These are phyloP conservation scores for Heliamphora pulchella DNA, from an alignment of 179 eudicot genomes.

Conservation along the genomic window DNA sequence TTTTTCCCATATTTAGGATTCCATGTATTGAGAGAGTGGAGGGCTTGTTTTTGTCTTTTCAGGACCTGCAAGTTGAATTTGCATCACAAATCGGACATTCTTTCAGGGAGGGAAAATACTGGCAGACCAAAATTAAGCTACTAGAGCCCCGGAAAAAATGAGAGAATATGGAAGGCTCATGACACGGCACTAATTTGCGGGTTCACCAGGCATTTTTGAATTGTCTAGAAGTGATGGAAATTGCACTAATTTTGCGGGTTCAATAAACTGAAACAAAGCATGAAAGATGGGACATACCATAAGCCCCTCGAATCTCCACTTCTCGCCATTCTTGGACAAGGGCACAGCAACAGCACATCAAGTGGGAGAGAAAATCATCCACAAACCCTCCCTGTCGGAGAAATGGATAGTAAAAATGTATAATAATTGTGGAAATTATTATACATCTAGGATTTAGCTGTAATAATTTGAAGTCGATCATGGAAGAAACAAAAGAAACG, in stretches of 20 bases:
- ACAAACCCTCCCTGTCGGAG: constrained; percentile 61
- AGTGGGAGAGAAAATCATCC: constrained; percentile 88
- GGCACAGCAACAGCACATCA: constrained; percentile 96
- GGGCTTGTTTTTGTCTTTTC: constrained; percentile 59
- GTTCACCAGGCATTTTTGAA: background rate
- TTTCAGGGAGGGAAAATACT: background rate
- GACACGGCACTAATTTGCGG: background rate
- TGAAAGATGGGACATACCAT: constrained; percentile 34
- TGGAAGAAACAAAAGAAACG: background rate
- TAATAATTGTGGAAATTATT: background rate
- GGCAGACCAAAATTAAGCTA: background rate
- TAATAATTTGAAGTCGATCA: background rate
- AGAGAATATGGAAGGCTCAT: background rate
- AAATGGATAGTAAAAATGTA: background rate
- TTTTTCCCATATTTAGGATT: constrained; percentile 28
- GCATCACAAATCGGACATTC: background rate
- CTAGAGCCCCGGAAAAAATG: background rate
- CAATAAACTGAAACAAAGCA: background rate
- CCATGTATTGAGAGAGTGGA: constrained; percentile 70
- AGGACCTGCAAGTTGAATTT: constrained; percentile 36
- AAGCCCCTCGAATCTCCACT: constrained; percentile 65
- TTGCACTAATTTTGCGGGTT: background rate
- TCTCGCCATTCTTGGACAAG: constrained; percentile 98
- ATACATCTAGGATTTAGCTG: no score
- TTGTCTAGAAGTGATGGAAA: background rate